Conservation (phyloP, 345 rosid species). For the Sisymbrium altissimum region DNA sequence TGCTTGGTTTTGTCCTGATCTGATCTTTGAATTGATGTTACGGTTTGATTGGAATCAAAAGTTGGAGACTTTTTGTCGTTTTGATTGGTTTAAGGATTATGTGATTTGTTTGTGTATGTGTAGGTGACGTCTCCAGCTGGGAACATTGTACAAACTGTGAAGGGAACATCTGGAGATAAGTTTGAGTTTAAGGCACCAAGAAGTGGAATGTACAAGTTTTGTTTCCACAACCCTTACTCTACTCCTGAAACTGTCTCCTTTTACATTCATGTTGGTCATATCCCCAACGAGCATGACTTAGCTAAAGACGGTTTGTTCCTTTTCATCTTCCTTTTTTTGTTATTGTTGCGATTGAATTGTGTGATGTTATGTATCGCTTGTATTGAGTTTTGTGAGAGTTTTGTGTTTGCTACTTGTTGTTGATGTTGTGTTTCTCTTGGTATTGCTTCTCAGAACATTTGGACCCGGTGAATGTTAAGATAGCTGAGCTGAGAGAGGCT, state of each 20-base stretch:
- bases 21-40: background rate
- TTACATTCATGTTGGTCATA: conserved; percentile 92
- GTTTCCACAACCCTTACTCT: conserved; percentile 89
- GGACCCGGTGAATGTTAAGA: conserved; percentile 91
- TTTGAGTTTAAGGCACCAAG: conserved; percentile 85
- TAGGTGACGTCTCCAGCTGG: conserved; percentile 90
- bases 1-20: background rate
- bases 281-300: conserved; percentile 86
- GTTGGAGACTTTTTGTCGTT: background rate
- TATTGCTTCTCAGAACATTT: conserved; percentile 62
- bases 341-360: too few relatives aligned
- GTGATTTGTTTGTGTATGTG: background rate
- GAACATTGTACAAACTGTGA: conserved; percentile 55
- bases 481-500: conserved; percentile 92
- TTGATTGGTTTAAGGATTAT: background rate
- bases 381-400: background rate
- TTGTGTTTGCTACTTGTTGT: conserved; percentile 3
- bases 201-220: conserved; percentile 97
- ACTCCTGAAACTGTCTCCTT: conserved; percentile 96
- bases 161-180: conserved; percentile 95
- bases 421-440: background rate
- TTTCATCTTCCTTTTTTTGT: background rate
- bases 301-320: conserved; percentile 82
- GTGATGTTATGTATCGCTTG: too few relatives aligned
- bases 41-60: conserved; percentile 3